These are phyloP conservation scores for Hygrophila difformis DNA, from an alignment of 257 asterid species.

Conservation along the genomic window DNA sequence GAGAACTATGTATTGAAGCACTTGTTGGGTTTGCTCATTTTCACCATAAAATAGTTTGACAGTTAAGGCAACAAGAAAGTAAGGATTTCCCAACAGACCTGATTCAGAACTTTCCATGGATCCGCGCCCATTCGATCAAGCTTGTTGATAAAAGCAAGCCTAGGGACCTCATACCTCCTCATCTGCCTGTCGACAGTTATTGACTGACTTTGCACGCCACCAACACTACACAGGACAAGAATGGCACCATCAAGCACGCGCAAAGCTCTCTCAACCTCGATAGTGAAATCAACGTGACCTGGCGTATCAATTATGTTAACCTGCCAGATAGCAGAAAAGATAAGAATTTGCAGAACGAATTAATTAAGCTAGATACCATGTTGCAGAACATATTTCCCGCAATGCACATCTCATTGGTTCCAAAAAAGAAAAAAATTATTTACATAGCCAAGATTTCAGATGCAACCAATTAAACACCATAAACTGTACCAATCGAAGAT, in stretches of 20 bases:
- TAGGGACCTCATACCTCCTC: slow-evolving; percentile 97
- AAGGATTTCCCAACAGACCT: slow-evolving; percentile 39
- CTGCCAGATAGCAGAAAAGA: slow-evolving; percentile 29
- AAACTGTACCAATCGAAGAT: too few species aligned
- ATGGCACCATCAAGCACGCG: slow-evolving; percentile 98
- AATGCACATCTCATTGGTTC: too few species aligned
- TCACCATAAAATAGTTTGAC: background rate
- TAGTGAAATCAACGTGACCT: slow-evolving; percentile 96
- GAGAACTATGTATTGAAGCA: background rate
- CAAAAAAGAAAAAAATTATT: too few species aligned
- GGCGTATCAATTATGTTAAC: slow-evolving; percentile 97
- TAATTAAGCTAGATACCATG: too few species aligned
- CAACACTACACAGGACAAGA: slow-evolving; percentile 95
- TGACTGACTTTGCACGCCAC: slow-evolving; percentile 99
- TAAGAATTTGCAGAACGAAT: too few species aligned
- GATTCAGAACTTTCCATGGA: slow-evolving; percentile 95
- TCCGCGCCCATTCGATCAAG: slow-evolving; percentile 99
- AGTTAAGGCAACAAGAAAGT: background rate
- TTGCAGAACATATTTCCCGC: too few species aligned
- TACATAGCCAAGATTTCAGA: too few species aligned
- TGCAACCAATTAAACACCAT: too few species aligned
- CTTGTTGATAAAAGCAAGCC: slow-evolving; percentile 92
- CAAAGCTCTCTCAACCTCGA: slow-evolving; percentile 98
- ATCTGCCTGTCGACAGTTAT: slow-evolving; percentile 98
- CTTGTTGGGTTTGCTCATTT: background rate